These are phyloP conservation scores for Fusarium globosum DNA, from an alignment of 2,329 filamentous ascomycete species.

Conservation along the genomic window DNA sequence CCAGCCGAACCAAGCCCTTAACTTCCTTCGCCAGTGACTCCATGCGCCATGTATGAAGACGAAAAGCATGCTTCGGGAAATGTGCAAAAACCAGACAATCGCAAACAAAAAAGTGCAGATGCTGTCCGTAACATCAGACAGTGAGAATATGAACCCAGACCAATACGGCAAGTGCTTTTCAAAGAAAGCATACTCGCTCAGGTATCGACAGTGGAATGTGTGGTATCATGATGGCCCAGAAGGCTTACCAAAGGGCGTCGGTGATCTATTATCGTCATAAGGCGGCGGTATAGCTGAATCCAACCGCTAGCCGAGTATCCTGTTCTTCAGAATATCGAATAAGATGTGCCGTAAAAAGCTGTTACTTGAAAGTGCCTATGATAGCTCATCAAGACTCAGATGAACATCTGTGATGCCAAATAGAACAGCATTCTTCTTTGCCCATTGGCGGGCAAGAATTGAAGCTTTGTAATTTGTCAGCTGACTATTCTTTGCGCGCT, in stretches of 20 bases:
- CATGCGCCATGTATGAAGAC: constrained; percentile 55
- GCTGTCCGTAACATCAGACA: constrained; percentile 43
- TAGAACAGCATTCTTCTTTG: constrained; percentile 77
- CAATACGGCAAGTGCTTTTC: constrained; percentile 21
- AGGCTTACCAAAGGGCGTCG: constrained; percentile 37
- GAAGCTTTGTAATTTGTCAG: constrained; percentile 70
- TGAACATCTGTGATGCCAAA: constrained; percentile 66
- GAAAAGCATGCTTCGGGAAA: constrained; percentile 52
- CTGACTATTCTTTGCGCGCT: not conserved
- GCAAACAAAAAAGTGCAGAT: constrained; percentile 39
- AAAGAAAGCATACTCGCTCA: constrained; percentile 25
- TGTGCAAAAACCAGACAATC: constrained; percentile 49
- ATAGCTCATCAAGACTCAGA: constrained; percentile 62
- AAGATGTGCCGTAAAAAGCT: constrained; percentile 20
- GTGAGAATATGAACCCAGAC: constrained; percentile 47
- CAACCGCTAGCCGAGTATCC: constrained; percentile 48
- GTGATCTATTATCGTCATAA: constrained; percentile 52
- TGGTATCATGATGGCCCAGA: constrained; percentile 41
- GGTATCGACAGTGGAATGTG: constrained; percentile 31
- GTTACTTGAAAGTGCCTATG: constrained; percentile 38
- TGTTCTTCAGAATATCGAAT: constrained; percentile 38
- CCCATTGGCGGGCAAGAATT: constrained; percentile 91
- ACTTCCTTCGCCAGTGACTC: constrained; percentile 53
- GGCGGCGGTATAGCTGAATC: constrained; percentile 45
- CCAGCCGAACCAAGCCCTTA: constrained; percentile 51